These are phyloP conservation scores for Cornus florida DNA, from an alignment of 148 eudicot genomes.

Conservation along the genomic window DNA sequence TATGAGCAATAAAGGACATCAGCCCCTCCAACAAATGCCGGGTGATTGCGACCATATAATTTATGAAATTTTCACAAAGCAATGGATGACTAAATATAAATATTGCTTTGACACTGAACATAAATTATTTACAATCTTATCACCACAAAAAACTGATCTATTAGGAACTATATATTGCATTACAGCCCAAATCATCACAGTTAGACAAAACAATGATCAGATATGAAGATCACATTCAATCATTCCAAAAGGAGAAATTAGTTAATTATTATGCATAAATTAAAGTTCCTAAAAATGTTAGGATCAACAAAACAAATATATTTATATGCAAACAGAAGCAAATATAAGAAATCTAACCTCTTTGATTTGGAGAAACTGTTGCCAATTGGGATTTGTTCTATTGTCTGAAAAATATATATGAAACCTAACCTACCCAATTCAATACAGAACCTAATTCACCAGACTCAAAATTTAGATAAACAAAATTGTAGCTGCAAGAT, in stretches of 20 bases:
- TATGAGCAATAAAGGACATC: not conserved
- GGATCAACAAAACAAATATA: not conserved
- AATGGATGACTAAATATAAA: not conserved
- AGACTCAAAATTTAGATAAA: not conserved
- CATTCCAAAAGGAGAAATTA: not conserved
- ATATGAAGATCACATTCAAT: not conserved
- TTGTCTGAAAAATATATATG: not conserved
- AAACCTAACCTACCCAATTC: conserved; percentile 7
- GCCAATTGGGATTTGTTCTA: conserved; percentile 1
- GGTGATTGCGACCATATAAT: not conserved
- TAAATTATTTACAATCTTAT: not conserved
- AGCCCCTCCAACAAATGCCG: not conserved
- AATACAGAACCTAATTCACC: too few species aligned
- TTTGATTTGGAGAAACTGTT: not conserved
- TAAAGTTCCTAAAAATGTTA: not conserved
- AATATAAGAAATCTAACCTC: conserved; percentile 1
- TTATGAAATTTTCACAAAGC: not conserved
- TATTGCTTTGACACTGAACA: not conserved
- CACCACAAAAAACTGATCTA: not conserved
- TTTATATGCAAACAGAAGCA: not conserved
- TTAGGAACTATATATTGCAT: not conserved
- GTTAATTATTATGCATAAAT: not conserved
- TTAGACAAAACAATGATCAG: not conserved
- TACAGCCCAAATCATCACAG: not conserved
- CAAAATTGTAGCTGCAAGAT: not conserved